A percentile compares a stretch with the other conserved stretches of the same genome.
These are phyloP conservation scores for Teratosphaeria epicoccoides DNA, from an alignment of 2,329 filamentous ascomycete species.

Conservation along the genomic window DNA sequence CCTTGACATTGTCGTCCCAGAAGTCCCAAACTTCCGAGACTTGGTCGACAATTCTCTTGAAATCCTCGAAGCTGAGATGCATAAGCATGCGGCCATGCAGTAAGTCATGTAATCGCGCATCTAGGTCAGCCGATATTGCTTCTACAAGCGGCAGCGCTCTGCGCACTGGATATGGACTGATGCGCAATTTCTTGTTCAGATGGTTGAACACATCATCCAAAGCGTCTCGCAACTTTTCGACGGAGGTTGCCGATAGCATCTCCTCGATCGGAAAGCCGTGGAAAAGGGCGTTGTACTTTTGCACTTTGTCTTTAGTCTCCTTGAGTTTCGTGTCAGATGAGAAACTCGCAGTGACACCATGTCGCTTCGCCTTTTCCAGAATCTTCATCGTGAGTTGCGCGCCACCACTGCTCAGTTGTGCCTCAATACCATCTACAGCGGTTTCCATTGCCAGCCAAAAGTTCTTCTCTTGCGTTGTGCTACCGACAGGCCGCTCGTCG, in stretches of 20 bases:
- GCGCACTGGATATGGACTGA: slow-evolving; percentile 89
- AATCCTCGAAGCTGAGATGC: slow-evolving; percentile 85
- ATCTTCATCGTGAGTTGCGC: slow-evolving; percentile 88
- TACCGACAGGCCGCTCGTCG: slow-evolving; percentile 65
- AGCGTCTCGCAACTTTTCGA: slow-evolving; percentile 80
- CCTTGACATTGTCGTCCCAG: slow-evolving; percentile 94
- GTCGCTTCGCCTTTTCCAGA: slow-evolving; percentile 91
- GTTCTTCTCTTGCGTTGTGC: slow-evolving; percentile 94
- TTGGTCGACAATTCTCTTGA: slow-evolving; percentile 71
- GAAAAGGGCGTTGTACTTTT: slow-evolving; percentile 99
- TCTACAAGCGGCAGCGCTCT: slow-evolving; percentile 90
- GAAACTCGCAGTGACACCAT: slow-evolving; percentile 95
- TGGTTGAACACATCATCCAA: slow-evolving; percentile 84
- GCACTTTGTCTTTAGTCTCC: slow-evolving; percentile 89
- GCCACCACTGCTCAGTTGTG: slow-evolving; percentile 76
- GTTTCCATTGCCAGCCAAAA: slow-evolving; percentile 98
- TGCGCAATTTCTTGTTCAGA: slow-evolving; percentile 93
- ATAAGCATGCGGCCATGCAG: slow-evolving; percentile 81
- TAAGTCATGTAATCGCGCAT: slow-evolving; percentile 73
- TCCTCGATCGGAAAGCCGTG: slow-evolving; percentile 95
- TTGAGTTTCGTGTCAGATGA: slow-evolving; percentile 90
- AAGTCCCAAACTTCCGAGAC: slow-evolving; percentile 77
- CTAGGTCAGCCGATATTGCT: slow-evolving; percentile 87
- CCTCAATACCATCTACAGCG: slow-evolving; percentile 81
- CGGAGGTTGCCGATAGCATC: slow-evolving; percentile 77